Percentiles rank a stretch among this genome's conserved stretches.
These are phyloP conservation scores for Irpex lacteus DNA, from an alignment of 1,284 basidiomycete genomes.

Conservation along the genomic window DNA sequence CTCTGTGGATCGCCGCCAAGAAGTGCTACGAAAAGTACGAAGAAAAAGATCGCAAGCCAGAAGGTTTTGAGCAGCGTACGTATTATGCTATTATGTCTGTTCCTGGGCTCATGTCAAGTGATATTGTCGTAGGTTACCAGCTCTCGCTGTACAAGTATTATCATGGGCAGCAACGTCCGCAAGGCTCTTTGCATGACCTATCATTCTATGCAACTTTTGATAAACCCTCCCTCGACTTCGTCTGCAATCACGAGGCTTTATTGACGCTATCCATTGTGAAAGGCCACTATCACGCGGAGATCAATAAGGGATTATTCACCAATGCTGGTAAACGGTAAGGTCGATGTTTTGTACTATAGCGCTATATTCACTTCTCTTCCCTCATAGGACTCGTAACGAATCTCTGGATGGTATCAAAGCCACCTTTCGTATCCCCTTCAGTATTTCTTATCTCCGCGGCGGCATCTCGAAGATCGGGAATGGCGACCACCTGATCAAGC, in stretches of 20 bases:
- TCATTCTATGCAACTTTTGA: conserved; percentile 24
- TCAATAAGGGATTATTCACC: conserved; percentile 11
- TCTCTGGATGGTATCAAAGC: conserved; percentile 9
- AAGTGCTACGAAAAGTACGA: conserved; percentile 20
- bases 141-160: conserved; percentile 23
- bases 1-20: conserved; percentile 25
- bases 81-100: neutral
- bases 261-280: conserved; percentile 22
- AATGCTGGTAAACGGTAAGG: conserved; percentile 14
- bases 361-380: neutral
- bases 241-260: conserved; percentile 29
- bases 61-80: neutral
- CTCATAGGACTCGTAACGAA: neutral
- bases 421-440: conserved; percentile 19
- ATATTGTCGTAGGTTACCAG: conserved; percentile 12
- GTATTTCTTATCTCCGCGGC: conserved; percentile 11
- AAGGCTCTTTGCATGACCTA: conserved; percentile 15
- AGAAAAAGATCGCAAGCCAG: neutral
- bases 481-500: conserved; percentile 18
- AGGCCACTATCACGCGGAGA: conserved; percentile 24
- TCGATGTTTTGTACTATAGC: neutral
- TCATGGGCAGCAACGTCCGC: conserved; percentile 12
- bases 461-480: conserved; percentile 17
- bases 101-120: neutral
- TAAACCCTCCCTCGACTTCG: conserved; percentile 24